phyloP scores from a whole-genome alignment of 306 rosid species.

The Glycine tomentella region DNA sequence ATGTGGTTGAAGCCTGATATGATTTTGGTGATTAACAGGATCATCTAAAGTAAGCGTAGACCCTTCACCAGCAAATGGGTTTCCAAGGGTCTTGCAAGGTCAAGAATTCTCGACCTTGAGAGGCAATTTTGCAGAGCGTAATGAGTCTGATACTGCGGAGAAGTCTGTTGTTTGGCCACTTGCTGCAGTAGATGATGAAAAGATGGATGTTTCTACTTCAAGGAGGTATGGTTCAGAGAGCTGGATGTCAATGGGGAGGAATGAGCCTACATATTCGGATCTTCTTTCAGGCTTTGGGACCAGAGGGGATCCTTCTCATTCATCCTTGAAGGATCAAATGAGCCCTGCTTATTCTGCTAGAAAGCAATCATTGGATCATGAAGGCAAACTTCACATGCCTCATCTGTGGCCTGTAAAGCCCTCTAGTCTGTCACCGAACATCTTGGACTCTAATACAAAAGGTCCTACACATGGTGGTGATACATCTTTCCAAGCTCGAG shows the following conservation, averaged over 20 bases:
- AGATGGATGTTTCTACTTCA: slow-evolving; percentile 66
- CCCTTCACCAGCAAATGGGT: slow-evolving; percentile 69
- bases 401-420: slow-evolving; percentile 66
- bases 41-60: slow-evolving; percentile 69
- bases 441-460: slow-evolving; percentile 62
- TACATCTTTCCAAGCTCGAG: slow-evolving; percentile 62
- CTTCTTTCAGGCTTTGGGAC: slow-evolving; percentile 74
- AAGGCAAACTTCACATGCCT: slow-evolving; percentile 65
- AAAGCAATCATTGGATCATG: slow-evolving; percentile 60
- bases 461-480: slow-evolving; percentile 56
- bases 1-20: slow-evolving; percentile 17
- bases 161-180: slow-evolving; percentile 70
- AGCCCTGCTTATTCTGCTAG: slow-evolving; percentile 52
- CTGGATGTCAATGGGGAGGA: slow-evolving; percentile 73
- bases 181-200: slow-evolving; percentile 68
- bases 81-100: slow-evolving; percentile 96
- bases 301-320: slow-evolving; percentile 45
- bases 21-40: slow-evolving; percentile 43
- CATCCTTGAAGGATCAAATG: slow-evolving; percentile 36
- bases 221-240: slow-evolving; percentile 67
- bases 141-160: slow-evolving; percentile 63
- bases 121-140: slow-evolving; percentile 69
- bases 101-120: slow-evolving; percentile 86
- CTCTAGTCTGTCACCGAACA: slow-evolving; percentile 64
- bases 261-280: slow-evolving; percentile 80